Percentiles rank a stretch among this genome's conserved stretches.
Evolutionary conservation across 495 filamentous ascomycete genomes (phyloP).

Genomic region (Usnea hakonensis): DNA sequence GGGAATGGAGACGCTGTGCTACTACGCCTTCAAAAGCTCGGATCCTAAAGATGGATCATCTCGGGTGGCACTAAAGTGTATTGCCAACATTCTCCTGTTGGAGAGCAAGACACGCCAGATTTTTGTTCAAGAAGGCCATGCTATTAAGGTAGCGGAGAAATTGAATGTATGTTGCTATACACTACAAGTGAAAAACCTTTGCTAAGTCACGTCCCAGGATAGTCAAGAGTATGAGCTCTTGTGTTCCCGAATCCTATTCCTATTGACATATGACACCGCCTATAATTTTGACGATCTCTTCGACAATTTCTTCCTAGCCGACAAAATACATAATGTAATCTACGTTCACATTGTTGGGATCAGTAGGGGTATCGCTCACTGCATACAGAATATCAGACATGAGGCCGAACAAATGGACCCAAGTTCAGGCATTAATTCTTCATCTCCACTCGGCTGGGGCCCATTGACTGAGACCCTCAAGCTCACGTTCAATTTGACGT

Average conservation of each 20-base stretch:
- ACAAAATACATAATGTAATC: conserved; percentile 54
- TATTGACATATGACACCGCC: conserved; percentile 76
- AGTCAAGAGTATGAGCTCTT: conserved; percentile 85
- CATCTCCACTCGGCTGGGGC: conserved; percentile 26
- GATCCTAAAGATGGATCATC: conserved; percentile 51
- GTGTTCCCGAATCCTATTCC: conserved; percentile 69
- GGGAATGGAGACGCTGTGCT: conserved; percentile 67
- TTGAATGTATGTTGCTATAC: conserved; percentile 47
- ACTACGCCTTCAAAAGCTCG: conserved; percentile 59
- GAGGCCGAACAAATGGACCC: conserved; percentile 42
- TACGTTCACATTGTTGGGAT: neutral
- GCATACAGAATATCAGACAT: conserved; percentile 53
- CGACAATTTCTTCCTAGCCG: conserved; percentile 59
- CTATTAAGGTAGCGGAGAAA: conserved; percentile 57
- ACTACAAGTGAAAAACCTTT: neutral
- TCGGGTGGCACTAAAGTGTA: conserved; percentile 70
- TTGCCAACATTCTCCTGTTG: conserved; percentile 82
- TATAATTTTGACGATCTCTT: conserved; percentile 62
- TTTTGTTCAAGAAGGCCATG: conserved; percentile 73
- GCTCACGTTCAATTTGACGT: conserved; percentile 78
- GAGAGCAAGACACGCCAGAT: conserved; percentile 62
- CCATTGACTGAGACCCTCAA: conserved; percentile 80
- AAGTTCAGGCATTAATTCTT: conserved; percentile 37
- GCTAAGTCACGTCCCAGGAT: conserved; percentile 44
- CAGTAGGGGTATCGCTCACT: neutral